A percentile compares a stretch with the other conserved stretches of the same genome.
These are phyloP conservation scores for Fraxinus latifolia DNA, from an alignment of 305 asterid genomes.

Conservation along the genomic window DNA sequence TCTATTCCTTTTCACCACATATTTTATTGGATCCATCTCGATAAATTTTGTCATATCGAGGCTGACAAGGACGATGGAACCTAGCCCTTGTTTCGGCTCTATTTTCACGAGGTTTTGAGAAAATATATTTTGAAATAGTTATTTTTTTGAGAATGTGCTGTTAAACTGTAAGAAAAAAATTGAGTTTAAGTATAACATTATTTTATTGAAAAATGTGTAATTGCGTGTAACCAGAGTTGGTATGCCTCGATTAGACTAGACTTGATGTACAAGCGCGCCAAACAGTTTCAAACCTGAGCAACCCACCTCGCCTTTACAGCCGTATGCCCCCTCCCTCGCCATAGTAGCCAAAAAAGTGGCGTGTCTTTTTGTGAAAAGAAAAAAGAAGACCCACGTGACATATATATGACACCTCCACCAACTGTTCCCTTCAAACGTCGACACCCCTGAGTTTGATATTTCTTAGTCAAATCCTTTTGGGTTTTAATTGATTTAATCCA, in stretches of 20 bases:
- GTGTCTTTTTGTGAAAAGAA: slow-evolving; percentile 13
- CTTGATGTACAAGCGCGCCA: not conserved
- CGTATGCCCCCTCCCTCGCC: not conserved
- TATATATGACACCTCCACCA: slow-evolving; percentile 22
- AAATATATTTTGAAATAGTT: not conserved
- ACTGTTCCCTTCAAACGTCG: slow-evolving; percentile 26
- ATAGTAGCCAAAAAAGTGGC: slow-evolving; percentile 14
- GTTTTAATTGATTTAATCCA: slow-evolving; percentile 23
- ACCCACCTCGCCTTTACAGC: not conserved
- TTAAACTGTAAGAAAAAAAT: not conserved
- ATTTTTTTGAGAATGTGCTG: not conserved
- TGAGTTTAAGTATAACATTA: no score
- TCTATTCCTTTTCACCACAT: not conserved
- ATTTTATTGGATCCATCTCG: not conserved
- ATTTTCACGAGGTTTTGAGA: not conserved
- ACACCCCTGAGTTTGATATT: slow-evolving; percentile 60
- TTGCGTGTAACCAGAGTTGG: not conserved
- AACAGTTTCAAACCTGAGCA: not conserved
- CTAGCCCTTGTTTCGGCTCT: not conserved
- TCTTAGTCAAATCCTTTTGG: slow-evolving; percentile 56
- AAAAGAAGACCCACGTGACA: slow-evolving; percentile 34
- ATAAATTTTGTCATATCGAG: not conserved
- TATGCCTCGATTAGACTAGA: not conserved
- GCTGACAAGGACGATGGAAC: not conserved
- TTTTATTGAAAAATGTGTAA: not conserved